phyloP scores from a whole-genome alignment of 1,284 basidiomycete species.

The Boletus putidus region DNA sequence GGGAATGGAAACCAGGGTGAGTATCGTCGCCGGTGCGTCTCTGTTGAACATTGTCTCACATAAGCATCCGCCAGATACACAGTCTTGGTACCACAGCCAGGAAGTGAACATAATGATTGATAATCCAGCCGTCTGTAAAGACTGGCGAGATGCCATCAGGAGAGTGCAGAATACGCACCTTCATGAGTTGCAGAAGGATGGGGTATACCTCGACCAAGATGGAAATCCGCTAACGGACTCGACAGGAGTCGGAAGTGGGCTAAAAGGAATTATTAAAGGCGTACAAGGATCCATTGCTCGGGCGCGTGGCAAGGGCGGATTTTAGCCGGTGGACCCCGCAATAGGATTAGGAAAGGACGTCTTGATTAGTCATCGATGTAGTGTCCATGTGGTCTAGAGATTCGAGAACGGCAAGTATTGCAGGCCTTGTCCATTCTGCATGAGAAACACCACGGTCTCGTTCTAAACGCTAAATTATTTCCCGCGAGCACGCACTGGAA shows the following conservation, averaged over 20 bases:
- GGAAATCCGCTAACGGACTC: constrained; percentile 44
- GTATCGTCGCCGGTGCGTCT: neutral
- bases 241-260: constrained; percentile 36
- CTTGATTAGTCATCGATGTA: constrained; percentile 21
- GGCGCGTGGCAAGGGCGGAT: constrained; percentile 37
- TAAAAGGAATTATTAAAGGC: constrained; percentile 36
- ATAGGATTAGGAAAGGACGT: neutral
- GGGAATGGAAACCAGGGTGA: constrained; percentile 64
- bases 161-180: constrained; percentile 71
- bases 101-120: constrained; percentile 81
- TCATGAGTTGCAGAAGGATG: constrained; percentile 62
- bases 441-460: constrained; percentile 1
- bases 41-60: neutral
- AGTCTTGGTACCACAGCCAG: constrained; percentile 78
- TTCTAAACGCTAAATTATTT: neutral
- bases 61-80: constrained; percentile 48
- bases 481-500: neutral
- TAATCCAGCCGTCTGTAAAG: constrained; percentile 54
- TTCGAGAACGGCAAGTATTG: no score
- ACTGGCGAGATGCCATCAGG: constrained; percentile 64
- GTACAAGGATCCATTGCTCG: constrained; percentile 40
- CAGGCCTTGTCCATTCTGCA: neutral
- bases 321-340: constrained; percentile 20
- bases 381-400: constrained; percentile 15
- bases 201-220: constrained; percentile 63